Evolutionary conservation across 1,284 basidiomycete genomes (phyloP), one percentile per base, ranked within the genome.

Genomic region (Anthracocystis walkeri): DNA sequence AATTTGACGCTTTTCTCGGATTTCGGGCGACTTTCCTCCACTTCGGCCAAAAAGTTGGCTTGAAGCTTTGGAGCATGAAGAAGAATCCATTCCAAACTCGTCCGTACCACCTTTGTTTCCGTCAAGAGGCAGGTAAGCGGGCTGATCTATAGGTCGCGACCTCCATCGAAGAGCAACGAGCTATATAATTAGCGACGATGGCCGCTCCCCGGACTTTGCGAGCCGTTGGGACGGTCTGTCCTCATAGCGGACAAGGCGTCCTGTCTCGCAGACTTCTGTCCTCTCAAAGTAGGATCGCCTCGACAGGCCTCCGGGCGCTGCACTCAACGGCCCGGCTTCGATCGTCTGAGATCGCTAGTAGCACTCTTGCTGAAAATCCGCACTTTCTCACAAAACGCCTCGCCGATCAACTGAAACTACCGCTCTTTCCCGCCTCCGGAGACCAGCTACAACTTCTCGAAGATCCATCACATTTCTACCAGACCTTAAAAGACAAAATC

Each of bases 381-480:
- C 69, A 76, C 42, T 51, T 40, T 20, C 59, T 76, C 33, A 65
- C 69, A 23, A 56, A 27, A 16, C 58, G 50, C 14, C 35, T 75
- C 8, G 66, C 73, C 4, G 33, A 62, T 11, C 55, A 67, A 11
- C 23, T 73, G 12, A 27, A 42, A 1, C 50, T 78, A 11, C 77
- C 77, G 1, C 51, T 72, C 44, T 78, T 78, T 48, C n/a, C 57
- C 3, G 73, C 77, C 12, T 60, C 58, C 0, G 65, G 65, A 38
- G 46, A 65, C 2, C 77, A 78, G 45, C 51, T 78, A 2, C 61
- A 70, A 18, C 58, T 78, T 1, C 53, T 78, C 6, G 41, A 58
- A 29, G 69, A 71, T 27, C 77, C 77, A 5, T 40, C 64, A 2
- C 64, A 69, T 27, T 78, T 78, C 64, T 75, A 73, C 59, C 41